Evolutionary conservation across 257 asterid genomes (phyloP), one percentile per base, ranked within the genome.

Genomic region (Nyctanthes arbortristis): DNA sequence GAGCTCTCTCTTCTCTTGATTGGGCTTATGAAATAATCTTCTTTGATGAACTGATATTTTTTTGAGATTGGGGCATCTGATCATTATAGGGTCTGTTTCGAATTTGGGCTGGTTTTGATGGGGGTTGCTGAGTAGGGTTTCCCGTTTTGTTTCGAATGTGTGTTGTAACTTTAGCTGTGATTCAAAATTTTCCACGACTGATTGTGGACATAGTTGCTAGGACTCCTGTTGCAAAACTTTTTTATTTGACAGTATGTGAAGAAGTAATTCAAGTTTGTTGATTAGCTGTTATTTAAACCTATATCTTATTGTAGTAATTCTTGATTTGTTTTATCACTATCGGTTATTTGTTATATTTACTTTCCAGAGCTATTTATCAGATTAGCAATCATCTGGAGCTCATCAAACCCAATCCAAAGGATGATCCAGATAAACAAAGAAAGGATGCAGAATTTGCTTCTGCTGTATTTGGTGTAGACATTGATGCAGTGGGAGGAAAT

Each of bases 361-460:
- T 20, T 43, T 69, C 47, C 20, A 7, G 61, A 39, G 27, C 49
- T 64, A 57, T 79, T 18, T 31, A 61, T 58, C 76, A 93, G 97
- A 79, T 93, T 70, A 89, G 97, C 84, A 93, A 93, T 78, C 99
- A 93, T 81, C 83, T 93, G 73, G 97, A 93, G 88, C 99, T 93
- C 75, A 89, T 93, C 78, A 93, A 93, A 83, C 96, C 99, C 65
- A 91, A 87, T 81, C 77, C 89, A 33, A 93, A 77, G 77, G 97
- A 93, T 69, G 96, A 91, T 72, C 86, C 68, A 58, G 91, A 87
- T 59, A 93, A 93, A 78, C 99, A 91, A 75, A 78, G 78, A 65
- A 93, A 80, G 78, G 99, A 93, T 84, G 85, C 88, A 9, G 91
- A 84, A 75, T 93, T 91, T 74, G 92, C 92, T 65, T 61, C 87